A percentile compares a stretch with the other conserved stretches of the same genome.
phyloP scores from a whole-genome alignment of 345 rosid genomes.

The Aquilaria sinensis region DNA sequence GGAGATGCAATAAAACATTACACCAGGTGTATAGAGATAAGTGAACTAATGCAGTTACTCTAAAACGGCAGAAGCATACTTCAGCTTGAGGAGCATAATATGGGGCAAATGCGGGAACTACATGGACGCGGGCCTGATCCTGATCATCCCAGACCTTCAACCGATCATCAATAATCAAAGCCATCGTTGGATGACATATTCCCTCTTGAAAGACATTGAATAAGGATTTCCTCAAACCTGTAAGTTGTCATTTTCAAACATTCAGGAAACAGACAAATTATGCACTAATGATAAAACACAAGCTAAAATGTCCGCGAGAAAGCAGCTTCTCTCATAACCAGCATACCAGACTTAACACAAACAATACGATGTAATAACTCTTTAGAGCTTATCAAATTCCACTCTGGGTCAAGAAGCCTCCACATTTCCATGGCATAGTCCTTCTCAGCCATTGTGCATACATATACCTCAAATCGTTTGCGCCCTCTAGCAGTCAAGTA shows the following conservation, averaged over 20 bases:
- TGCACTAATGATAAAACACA: neutral
- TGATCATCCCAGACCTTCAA: constrained; percentile 97
- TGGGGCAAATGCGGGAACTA: constrained; percentile 98
- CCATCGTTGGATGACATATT: constrained; percentile 95
- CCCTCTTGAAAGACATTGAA: constrained; percentile 89
- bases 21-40: too few species aligned
- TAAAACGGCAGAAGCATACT: constrained; percentile 37
- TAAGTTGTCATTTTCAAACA: constrained; percentile 1
- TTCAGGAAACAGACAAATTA: constrained; percentile 1
- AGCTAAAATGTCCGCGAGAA: constrained; percentile 6
- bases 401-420: constrained; percentile 99
- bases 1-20: constrained; percentile 18
- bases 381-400: constrained; percentile 72
- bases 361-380: constrained; percentile 79
- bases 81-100: constrained; percentile 98
- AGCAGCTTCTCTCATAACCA: neutral
- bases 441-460: constrained; percentile 99
- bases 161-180: constrained; percentile 94
- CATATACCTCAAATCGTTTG: constrained; percentile 98
- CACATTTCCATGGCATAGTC: constrained; percentile 99
- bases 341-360: constrained; percentile 88
- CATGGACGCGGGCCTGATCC: constrained; percentile 97
- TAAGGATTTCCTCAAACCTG: constrained; percentile 78
- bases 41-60: too few species aligned
- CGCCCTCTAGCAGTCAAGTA: constrained; percentile 96